Evolutionary conservation across 306 rosid species (phyloP).

Genomic region (Quercus aquifolioides): DNA sequence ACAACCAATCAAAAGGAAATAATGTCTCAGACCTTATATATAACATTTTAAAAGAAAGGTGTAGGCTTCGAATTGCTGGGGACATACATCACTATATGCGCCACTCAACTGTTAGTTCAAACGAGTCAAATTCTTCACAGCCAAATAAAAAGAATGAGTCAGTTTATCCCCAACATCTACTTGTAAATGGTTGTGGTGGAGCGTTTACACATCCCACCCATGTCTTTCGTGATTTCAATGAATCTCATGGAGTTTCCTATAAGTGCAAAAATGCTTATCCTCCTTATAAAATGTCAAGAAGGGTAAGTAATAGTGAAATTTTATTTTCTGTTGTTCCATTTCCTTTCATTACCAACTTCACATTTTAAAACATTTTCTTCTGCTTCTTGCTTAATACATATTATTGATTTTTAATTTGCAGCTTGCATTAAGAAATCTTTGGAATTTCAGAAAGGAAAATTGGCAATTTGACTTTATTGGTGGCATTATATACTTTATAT

Average conservation of each 20-base stretch:
- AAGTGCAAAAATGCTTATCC: slow-evolving; percentile 84
- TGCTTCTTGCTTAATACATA: slow-evolving; percentile 45
- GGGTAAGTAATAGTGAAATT: slow-evolving; percentile 40
- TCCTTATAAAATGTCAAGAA: slow-evolving; percentile 71
- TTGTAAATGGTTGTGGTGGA: slow-evolving; percentile 97
- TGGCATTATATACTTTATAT: slow-evolving; percentile 81
- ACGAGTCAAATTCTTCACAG: slow-evolving; percentile 11
- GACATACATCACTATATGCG: slow-evolving; percentile 99
- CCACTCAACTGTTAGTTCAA: slow-evolving; percentile 66
- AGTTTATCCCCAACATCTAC: slow-evolving; percentile 69
- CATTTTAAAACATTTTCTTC: slow-evolving; percentile 12
- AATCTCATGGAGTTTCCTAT: slow-evolving; percentile 49
- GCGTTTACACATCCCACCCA: slow-evolving; percentile 98
- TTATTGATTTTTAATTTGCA: slow-evolving; percentile 32
- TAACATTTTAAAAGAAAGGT: slow-evolving; percentile 76
- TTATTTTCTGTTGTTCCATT: slow-evolving; percentile 2
- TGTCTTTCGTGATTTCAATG: slow-evolving; percentile 63
- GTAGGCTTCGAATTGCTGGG: slow-evolving; percentile 94
- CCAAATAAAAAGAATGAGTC: not conserved
- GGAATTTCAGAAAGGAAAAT: slow-evolving; percentile 88
- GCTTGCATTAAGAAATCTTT: slow-evolving; percentile 89
- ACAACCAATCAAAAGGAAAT: no score
- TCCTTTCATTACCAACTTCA: slow-evolving; percentile 1
- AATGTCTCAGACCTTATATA: slow-evolving; percentile 59
- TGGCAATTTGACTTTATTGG: slow-evolving; percentile 99